These are phyloP conservation scores for Yueomyces sp. DNA, from an alignment of 805 yeast genomes.

Conservation along the genomic window DNA sequence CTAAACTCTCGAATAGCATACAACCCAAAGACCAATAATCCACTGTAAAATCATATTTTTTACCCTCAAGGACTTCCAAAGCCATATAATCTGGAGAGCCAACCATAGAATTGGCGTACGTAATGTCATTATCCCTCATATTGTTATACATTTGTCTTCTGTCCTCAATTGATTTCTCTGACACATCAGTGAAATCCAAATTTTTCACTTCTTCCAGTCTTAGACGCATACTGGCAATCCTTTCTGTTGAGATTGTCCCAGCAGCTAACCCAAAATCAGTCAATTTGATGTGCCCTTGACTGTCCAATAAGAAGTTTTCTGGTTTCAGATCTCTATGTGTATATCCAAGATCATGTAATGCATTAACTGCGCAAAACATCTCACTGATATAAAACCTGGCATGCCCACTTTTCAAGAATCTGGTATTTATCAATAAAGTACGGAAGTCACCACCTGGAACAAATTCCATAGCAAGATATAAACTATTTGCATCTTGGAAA, in stretches of 20 bases:
- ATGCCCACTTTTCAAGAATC: constrained; percentile 84
- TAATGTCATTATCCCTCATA: constrained; percentile 60
- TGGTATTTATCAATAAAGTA: constrained; percentile 77
- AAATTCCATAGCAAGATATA: constrained; percentile 95
- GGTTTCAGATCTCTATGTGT: constrained; percentile 97
- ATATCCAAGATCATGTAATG: constrained; percentile 87
- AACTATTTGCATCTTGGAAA: constrained; percentile 82
- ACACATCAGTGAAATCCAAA: constrained; percentile 47
- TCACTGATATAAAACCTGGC: constrained; percentile 91
- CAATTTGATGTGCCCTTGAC: constrained; percentile 62
- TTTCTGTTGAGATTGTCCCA: constrained; percentile 83
- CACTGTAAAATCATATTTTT: constrained; percentile 85
- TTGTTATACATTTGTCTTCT: constrained; percentile 77
- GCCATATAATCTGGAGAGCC: constrained; percentile 99
- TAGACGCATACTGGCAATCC: constrained; percentile 84
- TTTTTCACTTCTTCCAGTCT: constrained; percentile 60
- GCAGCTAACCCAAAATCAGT: constrained; percentile 96
- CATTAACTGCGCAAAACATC: constrained; percentile 91
- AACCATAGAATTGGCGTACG: constrained; percentile 87
- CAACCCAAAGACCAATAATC: constrained; percentile 99
- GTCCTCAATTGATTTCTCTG: constrained; percentile 66
- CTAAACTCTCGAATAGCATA: constrained; percentile 88
- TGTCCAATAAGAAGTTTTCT: constrained; percentile 71
- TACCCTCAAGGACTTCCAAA: constrained; percentile 88
- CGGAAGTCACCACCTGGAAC: constrained; percentile 99